phyloP scores from a whole-genome alignment of 371 early-diverging fungal genomes.

The Apophysomyces elegans region DNA sequence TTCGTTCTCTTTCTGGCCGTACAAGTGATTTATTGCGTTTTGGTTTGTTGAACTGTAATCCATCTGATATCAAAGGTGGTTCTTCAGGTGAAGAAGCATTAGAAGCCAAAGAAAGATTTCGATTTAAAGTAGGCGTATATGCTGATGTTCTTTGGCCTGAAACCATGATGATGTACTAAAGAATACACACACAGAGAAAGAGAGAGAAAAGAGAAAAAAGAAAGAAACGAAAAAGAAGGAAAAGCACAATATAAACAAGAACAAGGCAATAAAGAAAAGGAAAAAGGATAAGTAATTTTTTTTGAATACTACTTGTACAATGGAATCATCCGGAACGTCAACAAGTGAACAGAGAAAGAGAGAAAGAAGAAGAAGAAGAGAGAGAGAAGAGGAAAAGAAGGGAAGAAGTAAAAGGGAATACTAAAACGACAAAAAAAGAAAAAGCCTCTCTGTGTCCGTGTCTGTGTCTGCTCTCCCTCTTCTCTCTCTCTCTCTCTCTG shows the following conservation, averaged over 20 bases:
- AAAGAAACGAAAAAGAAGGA: neutral
- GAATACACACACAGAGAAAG: neutral
- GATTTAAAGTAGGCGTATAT: constrained; percentile 10
- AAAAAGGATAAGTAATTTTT: neutral
- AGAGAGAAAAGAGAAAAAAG: neutral
- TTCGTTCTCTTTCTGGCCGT: constrained; percentile 73
- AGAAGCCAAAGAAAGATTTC: constrained; percentile 8
- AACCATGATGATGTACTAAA: neutral
- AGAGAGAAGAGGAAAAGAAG: neutral
- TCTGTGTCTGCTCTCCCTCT: too few species aligned
- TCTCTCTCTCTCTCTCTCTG: too few species aligned
- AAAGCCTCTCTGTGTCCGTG: too few species aligned
- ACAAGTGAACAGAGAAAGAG: neutral
- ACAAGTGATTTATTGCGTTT: constrained; percentile 68
- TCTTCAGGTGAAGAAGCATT: constrained; percentile 1
- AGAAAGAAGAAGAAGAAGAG: neutral
- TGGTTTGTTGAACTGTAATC: constrained; percentile 18
- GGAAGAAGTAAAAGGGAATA: constrained; percentile 4
- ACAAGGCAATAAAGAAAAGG: neutral
- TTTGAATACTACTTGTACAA: too few species aligned
- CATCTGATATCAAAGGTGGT: constrained; percentile 10
- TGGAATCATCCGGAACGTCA: constrained; percentile 2
- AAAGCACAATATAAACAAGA: neutral
- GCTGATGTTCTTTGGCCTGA: neutral
- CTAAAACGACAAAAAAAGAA: neutral